Evolutionary conservation across 257 asterid genomes (phyloP).

Genomic region (Osmanthus fragrans): DNA sequence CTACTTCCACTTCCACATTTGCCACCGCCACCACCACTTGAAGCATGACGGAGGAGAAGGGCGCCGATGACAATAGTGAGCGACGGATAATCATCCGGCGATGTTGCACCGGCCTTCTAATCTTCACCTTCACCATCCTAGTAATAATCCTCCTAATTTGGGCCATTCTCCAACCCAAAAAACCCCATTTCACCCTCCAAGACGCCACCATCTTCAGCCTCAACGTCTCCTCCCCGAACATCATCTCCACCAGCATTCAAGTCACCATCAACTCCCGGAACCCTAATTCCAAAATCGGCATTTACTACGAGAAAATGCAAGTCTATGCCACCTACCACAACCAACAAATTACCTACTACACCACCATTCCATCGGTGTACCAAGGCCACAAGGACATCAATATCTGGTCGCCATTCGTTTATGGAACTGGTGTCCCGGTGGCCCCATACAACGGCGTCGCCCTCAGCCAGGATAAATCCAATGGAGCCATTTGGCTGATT

Average conservation of each 20-base stretch:
- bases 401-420: conserved; percentile 81
- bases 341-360: conserved; percentile 80
- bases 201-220: conserved; percentile 90
- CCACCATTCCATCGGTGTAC: conserved; percentile 64
- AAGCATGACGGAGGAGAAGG: conserved; percentile 55
- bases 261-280: conserved; percentile 71
- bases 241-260: conserved; percentile 73
- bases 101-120: conserved; percentile 37
- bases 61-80: conserved; percentile 66
- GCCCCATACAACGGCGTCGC: conserved; percentile 77
- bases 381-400: conserved; percentile 82
- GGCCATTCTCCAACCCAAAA: conserved; percentile 81
- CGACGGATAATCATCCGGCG: conserved; percentile 33
- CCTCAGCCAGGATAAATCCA: conserved; percentile 48
- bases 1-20: neutral
- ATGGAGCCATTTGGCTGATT: conserved; percentile 52
- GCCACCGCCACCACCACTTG: neutral
- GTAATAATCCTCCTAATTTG: conserved; percentile 54
- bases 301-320: conserved; percentile 61
- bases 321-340: conserved; percentile 56
- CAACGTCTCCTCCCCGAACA: conserved; percentile 73
- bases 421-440: conserved; percentile 65
- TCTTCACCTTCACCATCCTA: conserved; percentile 51
- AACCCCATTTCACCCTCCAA: conserved; percentile 80
- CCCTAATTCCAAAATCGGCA: conserved; percentile 66